Base-by-base conservation (phyloP, 1,284 basidiomycete species). In the Cryptococcus sp. region DNA sequence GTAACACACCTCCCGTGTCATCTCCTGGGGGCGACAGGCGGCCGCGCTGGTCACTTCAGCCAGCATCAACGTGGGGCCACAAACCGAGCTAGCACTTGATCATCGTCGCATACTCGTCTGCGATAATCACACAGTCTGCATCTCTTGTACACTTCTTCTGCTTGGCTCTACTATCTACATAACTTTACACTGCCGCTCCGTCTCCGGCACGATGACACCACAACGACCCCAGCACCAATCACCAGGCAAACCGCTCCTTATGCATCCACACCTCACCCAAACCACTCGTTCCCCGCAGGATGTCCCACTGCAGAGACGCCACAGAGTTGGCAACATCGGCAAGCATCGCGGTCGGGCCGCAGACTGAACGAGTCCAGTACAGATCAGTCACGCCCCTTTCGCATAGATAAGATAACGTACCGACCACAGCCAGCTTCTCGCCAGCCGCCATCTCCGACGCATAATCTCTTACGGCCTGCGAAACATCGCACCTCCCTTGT, bases 241-340 rank as follows among this genome's bases (percentile, higher is more conserved):
- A 55, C 53, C 53, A 55, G 2, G 37, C 46, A 40, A 55, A 55
- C 33, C 28, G 18, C 39, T 55, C 53, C 12, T 46, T 36, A 24
- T 55, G 53, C 37, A 55, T 36, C 53, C 53, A 55, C 39, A 55
- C 37, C 45, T 55, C 53, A 35, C 44, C 33, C 12, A 49, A 11
- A 20, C 23, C 15, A 15, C 37, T 48, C 46, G 35, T 48, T 11
- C 46, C 46, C 33, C n/a, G 21, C 24, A 40, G 15, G n/a, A 55
- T 49, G n/a, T 40, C 24, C 37, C 21, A 48, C 35, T 55, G 46
- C 7, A 55, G 15, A 3, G 18, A 21, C 4, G 46, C 36, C 3
- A 39, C 33, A 15, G 46, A 46, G 16, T 48, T 42, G 20, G 36
- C 53, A n/a, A 46, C 35, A 28, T 55, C 46, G 15, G 21, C 28